Percentiles rank a stretch among this genome's conserved stretches.
Conservation (phyloP, 139 green algal species). For the Spirogloea muscicola region DNA sequence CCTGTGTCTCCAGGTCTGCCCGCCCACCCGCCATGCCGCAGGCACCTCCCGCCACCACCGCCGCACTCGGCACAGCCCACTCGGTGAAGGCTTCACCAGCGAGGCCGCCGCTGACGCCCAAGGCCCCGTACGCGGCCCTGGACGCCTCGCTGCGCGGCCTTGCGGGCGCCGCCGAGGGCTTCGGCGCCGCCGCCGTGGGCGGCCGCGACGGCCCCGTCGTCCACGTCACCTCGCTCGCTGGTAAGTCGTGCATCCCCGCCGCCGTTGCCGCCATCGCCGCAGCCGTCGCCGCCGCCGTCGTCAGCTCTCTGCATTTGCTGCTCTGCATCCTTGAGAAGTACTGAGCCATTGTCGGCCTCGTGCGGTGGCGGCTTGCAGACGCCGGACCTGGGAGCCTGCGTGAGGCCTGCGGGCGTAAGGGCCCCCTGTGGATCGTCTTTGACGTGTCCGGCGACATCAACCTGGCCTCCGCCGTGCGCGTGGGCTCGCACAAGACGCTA, state of each 20-base stretch:
- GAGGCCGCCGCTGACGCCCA: no score
- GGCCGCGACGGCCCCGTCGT: constrained; percentile 4
- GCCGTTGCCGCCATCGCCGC: neutral
- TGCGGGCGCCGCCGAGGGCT: constrained; percentile 15
- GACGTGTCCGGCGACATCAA: constrained; percentile 12
- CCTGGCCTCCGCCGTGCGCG: neutral
- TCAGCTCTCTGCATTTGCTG: constrained; percentile 7
- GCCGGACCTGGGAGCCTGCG: neutral
- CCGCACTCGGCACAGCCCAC: no score
- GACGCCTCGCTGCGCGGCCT: constrained; percentile 7
- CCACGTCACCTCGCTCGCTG: constrained; percentile 12
- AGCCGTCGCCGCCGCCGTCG: neutral
- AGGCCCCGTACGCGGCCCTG: neutral
- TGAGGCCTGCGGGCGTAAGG: neutral
- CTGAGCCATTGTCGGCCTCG: no score
- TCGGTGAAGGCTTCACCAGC: no score
- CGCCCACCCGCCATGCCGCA: no score
- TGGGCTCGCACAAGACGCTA: constrained; percentile 17
- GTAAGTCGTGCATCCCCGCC: no score
- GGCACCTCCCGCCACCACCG: no score
- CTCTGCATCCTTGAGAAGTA: constrained; percentile 2
- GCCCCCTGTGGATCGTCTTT: constrained; percentile 16
- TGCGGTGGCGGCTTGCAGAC: no score
- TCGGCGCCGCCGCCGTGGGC: neutral
- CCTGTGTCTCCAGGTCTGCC: no score